These are phyloP conservation scores for Hevea brasiliensis DNA, from an alignment of 345 rosid species.

Conservation along the genomic window DNA sequence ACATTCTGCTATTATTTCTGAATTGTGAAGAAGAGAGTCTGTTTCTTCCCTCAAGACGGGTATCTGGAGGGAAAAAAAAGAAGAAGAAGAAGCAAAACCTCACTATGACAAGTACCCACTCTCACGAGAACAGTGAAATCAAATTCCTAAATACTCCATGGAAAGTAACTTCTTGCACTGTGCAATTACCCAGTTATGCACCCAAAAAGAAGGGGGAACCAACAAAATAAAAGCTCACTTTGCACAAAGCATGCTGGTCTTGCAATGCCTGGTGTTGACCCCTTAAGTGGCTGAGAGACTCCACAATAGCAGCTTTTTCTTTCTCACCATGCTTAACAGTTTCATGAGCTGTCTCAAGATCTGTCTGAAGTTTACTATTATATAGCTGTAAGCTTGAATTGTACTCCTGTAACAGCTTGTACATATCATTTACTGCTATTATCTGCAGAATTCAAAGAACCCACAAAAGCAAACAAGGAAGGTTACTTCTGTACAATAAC, in stretches of 20 bases:
- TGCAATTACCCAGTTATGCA: background rate
- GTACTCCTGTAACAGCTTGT: conserved; percentile 90
- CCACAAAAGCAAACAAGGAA: background rate
- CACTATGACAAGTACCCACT: background rate
- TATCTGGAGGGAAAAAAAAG: background rate
- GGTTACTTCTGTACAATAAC: conserved; percentile 1
- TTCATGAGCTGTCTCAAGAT: conserved; percentile 80
- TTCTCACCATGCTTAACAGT: conserved; percentile 76
- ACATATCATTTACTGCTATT: conserved; percentile 89
- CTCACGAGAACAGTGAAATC: background rate
- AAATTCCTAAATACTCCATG: background rate
- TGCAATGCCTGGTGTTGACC: conserved; percentile 73
- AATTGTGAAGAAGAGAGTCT: background rate
- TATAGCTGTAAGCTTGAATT: conserved; percentile 92
- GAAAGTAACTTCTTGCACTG: background rate
- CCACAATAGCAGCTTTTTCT: conserved; percentile 75
- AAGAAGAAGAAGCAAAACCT: background rate
- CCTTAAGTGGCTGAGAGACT: conserved; percentile 67
- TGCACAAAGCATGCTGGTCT: conserved; percentile 70
- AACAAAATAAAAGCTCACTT: conserved; percentile 44
- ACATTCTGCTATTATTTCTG: no score
- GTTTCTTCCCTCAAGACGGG: background rate
- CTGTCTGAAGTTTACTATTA: conserved; percentile 91
- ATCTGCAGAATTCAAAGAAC: conserved; percentile 51
- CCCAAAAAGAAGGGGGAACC: background rate